Percentiles rank a stretch among this genome's conserved stretches.
These are phyloP conservation scores for Leccinum imitatum DNA, from an alignment of 768 basidiomycete species.

Conservation along the genomic window DNA sequence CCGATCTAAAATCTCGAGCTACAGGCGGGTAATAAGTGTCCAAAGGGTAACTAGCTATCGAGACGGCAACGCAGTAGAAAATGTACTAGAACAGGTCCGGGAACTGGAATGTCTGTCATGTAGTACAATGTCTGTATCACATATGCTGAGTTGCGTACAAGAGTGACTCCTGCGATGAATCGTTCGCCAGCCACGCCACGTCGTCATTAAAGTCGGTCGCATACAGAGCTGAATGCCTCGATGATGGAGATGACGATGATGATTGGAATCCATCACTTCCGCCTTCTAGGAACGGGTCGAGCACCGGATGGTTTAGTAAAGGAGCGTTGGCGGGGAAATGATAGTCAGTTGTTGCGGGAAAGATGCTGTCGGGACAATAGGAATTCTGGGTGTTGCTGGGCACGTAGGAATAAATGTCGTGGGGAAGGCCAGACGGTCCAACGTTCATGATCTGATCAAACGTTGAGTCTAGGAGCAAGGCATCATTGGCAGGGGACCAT, in stretches of 20 bases:
- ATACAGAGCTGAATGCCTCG: slow-evolving; percentile 23
- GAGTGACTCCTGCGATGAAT: slow-evolving; percentile 13
- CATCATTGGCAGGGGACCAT: slow-evolving; percentile 5
- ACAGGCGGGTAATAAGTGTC: slow-evolving; percentile 4
- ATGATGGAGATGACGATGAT: slow-evolving; percentile 25
- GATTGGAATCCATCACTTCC: slow-evolving; percentile 19
- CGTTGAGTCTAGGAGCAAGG: not conserved
- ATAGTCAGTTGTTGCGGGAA: slow-evolving; percentile 7
- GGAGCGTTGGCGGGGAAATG: slow-evolving; percentile 9
- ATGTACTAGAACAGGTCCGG: slow-evolving; percentile 11
- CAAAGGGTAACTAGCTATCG: not conserved
- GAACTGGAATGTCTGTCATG: not conserved
- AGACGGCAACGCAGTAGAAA: not conserved
- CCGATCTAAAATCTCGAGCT: not conserved
- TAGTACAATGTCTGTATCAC: slow-evolving; percentile 13
- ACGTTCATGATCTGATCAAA: slow-evolving; percentile 5
- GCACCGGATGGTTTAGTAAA: slow-evolving; percentile 3
- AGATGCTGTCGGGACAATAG: slow-evolving; percentile 7
- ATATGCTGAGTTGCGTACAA: slow-evolving; percentile 11
- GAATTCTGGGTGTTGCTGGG: slow-evolving; percentile 3
- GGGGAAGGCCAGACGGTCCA: not conserved
- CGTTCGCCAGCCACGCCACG: slow-evolving; percentile 2
- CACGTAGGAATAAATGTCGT: slow-evolving; percentile 4
- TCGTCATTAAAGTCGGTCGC: slow-evolving; percentile 9
- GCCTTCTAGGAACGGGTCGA: slow-evolving; percentile 18